Evolutionary conservation across 345 rosid species (phyloP).

Genomic region (Carallia brachiata): DNA sequence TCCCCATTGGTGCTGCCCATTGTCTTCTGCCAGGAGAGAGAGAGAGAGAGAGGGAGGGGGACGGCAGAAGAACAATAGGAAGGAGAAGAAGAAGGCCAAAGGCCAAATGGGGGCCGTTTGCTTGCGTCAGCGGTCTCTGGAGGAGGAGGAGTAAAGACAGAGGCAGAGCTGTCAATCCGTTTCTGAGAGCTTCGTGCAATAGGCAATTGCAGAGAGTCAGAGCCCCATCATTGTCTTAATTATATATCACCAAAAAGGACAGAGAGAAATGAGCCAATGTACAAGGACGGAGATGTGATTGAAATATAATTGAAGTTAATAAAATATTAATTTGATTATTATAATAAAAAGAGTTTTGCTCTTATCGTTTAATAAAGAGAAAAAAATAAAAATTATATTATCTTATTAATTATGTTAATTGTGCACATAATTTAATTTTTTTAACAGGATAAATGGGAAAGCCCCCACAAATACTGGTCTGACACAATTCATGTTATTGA

Average conservation of each 20-base stretch:
- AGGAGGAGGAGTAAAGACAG: not conserved
- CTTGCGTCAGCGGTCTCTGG: slow-evolving; percentile 22
- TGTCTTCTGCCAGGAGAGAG: slow-evolving; percentile 44
- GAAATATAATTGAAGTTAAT: too few species aligned
- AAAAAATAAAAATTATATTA: too few species aligned
- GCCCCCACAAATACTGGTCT: too few species aligned
- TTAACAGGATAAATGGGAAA: too few species aligned
- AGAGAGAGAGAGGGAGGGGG: slow-evolving; percentile 3
- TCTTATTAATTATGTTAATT: too few species aligned
- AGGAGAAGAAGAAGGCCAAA: too few species aligned
- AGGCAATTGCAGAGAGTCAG: slow-evolving; percentile 37
- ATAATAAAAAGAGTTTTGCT: too few species aligned
- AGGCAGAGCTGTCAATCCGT: slow-evolving; percentile 33
- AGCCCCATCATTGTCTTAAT: slow-evolving; percentile 60
- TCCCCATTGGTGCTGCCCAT: not conserved
- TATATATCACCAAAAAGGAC: slow-evolving; percentile 6
- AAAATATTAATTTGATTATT: too few species aligned
- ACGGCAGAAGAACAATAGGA: too few species aligned
- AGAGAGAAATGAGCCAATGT: not conserved
- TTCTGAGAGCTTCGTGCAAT: slow-evolving; percentile 36
- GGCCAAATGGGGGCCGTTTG: not conserved
- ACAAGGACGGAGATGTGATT: not conserved
- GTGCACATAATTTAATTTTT: too few species aligned
- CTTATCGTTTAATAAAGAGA: too few species aligned
- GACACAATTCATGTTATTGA: too few species aligned